Base-by-base conservation (phyloP, 805 yeast genomes). In the Candida glaebosa region DNA sequence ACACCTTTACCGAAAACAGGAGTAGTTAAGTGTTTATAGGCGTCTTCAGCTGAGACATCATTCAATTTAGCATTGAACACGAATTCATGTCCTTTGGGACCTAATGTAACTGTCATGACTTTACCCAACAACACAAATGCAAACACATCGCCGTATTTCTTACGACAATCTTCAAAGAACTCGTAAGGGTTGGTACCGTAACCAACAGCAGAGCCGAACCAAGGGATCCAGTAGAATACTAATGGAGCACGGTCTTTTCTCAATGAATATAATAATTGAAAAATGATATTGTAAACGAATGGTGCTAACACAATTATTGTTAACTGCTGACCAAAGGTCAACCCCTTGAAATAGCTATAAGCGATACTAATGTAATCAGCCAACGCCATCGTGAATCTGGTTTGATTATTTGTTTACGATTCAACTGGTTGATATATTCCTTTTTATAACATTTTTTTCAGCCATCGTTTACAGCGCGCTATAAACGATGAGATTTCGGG, bases 1-100 rank as follows among this genome's bases (percentile, higher is more conserved):
- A 93, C 99, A 56, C 98, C 99, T 58, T 89, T 81, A 54, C 99
- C 99, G 53, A 93, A 93, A 12, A 89, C 96, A 10, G 99, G 99
- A n/a, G 98, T 91, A n/a, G 99, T 93, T 65, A 93, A 76, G 61
- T 90, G 96, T 47, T 83, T 76, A 70, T 93, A 93, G 31, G 97
- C 98, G 37, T 86, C 97, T 63, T 93, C 98, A 37, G 99, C 99
- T 37, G 89, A 82, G 18, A 90, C 98, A 54, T 88, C 96, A 22
- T 82, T 78, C 40, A 85, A 73, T 66, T 87, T 90, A 33, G 96
- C 87, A 65, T 93, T 93, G 53, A 93, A 80, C 35, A 91, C 88
- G 60, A 93, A 90, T 63, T 93, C 99, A 65, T 93, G 96, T 51
- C 99, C 99, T 67, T 87, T 87, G 53, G 98, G 97, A 38, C 98